phyloP scores from a whole-genome alignment of 169 alveolate species.

The Babesia sp. region DNA sequence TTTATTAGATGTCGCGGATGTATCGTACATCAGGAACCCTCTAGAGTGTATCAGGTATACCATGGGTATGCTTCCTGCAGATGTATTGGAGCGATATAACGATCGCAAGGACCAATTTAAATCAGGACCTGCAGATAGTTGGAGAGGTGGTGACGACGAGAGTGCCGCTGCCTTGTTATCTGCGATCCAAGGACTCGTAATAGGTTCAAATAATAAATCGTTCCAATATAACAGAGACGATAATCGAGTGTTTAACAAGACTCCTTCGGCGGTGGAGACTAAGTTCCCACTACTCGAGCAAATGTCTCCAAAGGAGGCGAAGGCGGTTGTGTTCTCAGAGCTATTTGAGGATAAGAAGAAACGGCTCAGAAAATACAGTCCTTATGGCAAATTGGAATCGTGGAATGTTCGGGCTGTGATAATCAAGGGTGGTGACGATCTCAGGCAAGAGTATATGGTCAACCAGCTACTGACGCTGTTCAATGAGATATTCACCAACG shows the following conservation, averaged over 20 bases:
- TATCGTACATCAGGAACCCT: constrained; percentile 54
- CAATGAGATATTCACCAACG: constrained; percentile 84
- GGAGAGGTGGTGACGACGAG: constrained; percentile 3
- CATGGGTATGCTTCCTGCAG: constrained; percentile 63
- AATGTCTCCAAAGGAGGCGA: constrained; percentile 56
- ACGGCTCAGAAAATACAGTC: constrained; percentile 76
- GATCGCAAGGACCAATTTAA: constrained; percentile 7
- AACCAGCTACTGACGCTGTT: constrained; percentile 90
- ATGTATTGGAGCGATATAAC: constrained; percentile 56
- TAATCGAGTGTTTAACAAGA: neutral
- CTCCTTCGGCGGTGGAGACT: constrained; percentile 5
- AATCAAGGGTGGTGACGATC: constrained; percentile 95
- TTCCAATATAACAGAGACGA: neutral
- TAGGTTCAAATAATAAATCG: constrained; percentile 12
- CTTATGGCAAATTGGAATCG: constrained; percentile 81
- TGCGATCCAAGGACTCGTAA: constrained; percentile 22
- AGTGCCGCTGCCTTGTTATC: constrained; percentile 29
- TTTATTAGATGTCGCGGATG: constrained; percentile 38
- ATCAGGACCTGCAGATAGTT: constrained; percentile 11
- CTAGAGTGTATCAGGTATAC: constrained; percentile 67
- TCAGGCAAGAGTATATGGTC: constrained; percentile 93
- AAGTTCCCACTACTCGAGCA: constrained; percentile 55
- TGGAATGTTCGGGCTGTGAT: constrained; percentile 87
- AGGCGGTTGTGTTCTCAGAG: constrained; percentile 75
- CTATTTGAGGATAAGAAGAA: constrained; percentile 78